Evolutionary conservation across 768 basidiomycete species (phyloP).

Genomic region (Pleurotus djamor): DNA sequence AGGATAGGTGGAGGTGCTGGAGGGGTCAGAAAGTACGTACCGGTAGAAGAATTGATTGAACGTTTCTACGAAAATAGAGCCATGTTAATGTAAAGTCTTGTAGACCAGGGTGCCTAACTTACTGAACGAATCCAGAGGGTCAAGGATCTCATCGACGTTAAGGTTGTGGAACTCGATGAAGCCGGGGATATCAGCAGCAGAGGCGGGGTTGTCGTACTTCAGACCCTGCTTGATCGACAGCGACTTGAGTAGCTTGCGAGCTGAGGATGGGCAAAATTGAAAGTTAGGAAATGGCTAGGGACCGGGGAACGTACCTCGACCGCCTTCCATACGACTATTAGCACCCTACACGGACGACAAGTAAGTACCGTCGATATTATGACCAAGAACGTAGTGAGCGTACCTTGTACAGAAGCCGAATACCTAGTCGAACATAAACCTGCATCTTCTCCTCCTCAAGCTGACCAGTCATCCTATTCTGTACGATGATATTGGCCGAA

Average conservation of each 20-base stretch:
- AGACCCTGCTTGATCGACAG: conserved; percentile 91
- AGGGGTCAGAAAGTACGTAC: neutral
- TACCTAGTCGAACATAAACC: conserved; percentile 88
- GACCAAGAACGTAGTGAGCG: conserved; percentile 1
- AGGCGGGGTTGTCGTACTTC: conserved; percentile 89
- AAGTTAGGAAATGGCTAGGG: neutral
- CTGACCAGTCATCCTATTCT: conserved; percentile 89
- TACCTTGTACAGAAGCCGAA: conserved; percentile 87
- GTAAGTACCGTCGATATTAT: neutral
- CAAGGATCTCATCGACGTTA: conserved; percentile 76
- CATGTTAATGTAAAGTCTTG: neutral
- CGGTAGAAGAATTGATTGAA: conserved; percentile 85
- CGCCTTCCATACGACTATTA: conserved; percentile 86
- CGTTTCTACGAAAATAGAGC: conserved; percentile 51
- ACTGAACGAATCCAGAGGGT: conserved; percentile 86
- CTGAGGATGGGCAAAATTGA: conserved; percentile 30
- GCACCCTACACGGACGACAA: conserved; percentile 60
- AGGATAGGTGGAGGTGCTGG: neutral
- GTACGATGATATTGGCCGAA: conserved; percentile 97
- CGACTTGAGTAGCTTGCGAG: conserved; percentile 81
- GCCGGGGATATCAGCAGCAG: conserved; percentile 75
- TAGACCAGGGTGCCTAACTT: conserved; percentile 21
- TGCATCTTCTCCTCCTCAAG: conserved; percentile 99
- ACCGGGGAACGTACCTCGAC: conserved; percentile 48
- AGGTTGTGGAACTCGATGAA: conserved; percentile 93